phyloP scores from a whole-genome alignment of 78 protist genomes.

The Capsaspora owczarzaki region DNA sequence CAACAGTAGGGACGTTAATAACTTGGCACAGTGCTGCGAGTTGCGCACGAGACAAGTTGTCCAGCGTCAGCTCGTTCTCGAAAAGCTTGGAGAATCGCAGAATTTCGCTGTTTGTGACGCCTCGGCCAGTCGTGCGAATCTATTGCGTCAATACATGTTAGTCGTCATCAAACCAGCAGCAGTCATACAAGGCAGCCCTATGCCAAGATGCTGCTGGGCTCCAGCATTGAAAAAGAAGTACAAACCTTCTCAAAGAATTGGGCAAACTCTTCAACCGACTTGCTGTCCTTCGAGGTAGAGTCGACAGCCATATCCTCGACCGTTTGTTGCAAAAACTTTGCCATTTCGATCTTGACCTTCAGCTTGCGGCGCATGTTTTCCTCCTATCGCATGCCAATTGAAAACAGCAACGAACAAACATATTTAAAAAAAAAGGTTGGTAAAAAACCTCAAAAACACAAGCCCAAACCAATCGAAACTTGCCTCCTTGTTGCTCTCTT shows the following conservation, averaged over 20 bases:
- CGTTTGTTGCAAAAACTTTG: conserved; percentile 54
- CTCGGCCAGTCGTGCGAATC: not conserved
- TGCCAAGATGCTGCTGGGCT: too few species aligned
- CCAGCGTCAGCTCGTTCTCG: conserved; percentile 75
- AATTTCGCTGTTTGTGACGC: conserved; percentile 34
- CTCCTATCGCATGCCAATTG: too few species aligned
- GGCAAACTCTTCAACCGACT: too few species aligned
- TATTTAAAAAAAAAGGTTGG: too few species aligned
- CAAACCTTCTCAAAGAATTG: too few species aligned
- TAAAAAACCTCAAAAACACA: too few species aligned
- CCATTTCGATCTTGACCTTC: conserved; percentile 44
- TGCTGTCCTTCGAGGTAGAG: too few species aligned
- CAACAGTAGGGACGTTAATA: conserved; percentile 17
- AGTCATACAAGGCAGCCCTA: too few species aligned
- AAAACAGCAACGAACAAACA: too few species aligned
- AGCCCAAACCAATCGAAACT: not conserved
- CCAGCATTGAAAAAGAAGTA: too few species aligned
- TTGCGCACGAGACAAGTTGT: conserved; percentile 60
- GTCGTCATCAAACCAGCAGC: too few species aligned
- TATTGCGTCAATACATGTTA: not conserved
- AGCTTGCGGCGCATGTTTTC: conserved; percentile 31
- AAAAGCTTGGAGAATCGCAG: conserved; percentile 51
- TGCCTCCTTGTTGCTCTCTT: not conserved
- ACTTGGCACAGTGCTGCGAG: conserved; percentile 53
- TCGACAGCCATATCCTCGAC: conserved; percentile 19